Conservation (phyloP, 163 green algal genomes). For the Chloromonas sp. region DNA sequence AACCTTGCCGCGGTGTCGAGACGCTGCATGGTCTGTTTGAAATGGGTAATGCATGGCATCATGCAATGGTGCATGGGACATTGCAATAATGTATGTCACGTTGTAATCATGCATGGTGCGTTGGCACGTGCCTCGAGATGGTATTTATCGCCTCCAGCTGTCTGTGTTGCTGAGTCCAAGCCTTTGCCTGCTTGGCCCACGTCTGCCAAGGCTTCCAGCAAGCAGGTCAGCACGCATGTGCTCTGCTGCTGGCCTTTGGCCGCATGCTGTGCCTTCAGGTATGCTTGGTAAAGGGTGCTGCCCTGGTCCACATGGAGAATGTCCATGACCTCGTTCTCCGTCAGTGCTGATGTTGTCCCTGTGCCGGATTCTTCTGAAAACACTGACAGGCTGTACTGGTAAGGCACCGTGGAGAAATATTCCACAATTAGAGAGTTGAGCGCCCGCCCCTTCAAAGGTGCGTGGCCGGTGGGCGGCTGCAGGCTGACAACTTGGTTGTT, state of each 20-base stretch:
- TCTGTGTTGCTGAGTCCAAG: neutral
- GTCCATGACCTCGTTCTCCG: neutral
- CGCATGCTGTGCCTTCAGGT: neutral
- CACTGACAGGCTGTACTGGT: slow-evolving; percentile 41
- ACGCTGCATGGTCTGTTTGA: too few relatives aligned
- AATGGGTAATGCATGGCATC: too few relatives aligned
- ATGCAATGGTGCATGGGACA: too few relatives aligned
- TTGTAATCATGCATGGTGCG: too few relatives aligned
- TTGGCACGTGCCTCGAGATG: neutral
- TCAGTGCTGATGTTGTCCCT: neutral
- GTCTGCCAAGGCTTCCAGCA: neutral
- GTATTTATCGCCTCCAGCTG: neutral
- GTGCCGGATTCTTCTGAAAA: slow-evolving; percentile 42
- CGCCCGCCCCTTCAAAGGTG: slow-evolving; percentile 16
- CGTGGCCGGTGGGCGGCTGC: slow-evolving; percentile 9
- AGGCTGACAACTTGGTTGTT: slow-evolving; percentile 16
- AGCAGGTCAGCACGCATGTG: neutral
- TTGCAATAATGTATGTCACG: too few relatives aligned
- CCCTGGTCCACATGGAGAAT: neutral
- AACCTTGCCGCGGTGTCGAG: too few relatives aligned
- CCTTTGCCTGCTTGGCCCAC: neutral
- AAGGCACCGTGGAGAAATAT: slow-evolving; percentile 28
- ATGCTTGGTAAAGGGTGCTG: neutral
- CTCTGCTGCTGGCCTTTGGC: neutral
- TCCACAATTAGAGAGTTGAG: slow-evolving; percentile 38